Base-by-base conservation (phyloP, 495 filamentous ascomycete species). In the Parmelia sp. region DNA sequence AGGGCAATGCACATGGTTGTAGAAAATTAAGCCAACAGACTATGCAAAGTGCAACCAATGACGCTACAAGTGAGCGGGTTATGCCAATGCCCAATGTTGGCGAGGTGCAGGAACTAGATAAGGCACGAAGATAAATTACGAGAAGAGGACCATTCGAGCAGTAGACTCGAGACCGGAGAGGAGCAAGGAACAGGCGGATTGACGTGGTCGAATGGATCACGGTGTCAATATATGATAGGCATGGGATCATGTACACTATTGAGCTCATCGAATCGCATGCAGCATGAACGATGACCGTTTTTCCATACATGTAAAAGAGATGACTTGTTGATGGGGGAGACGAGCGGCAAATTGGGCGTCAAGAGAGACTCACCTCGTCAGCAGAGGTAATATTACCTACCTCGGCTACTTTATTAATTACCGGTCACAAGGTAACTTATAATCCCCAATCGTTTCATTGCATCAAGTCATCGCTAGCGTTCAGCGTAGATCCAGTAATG, bases 1-100 rank as follows among this genome's bases (percentile, higher is more conserved):
- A 97, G 79, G 55, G 88, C 88, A 75, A 98, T 97, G 74, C 95
- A 98, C 94, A 97, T 98, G 33, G 40, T 82, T 68, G 29, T 14
- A 39, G 42, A 15, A n/a, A 23, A 37, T 62, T 56, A 53, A 60
- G 63, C 37, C 37, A 21, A 35, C 25, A 25, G n/a, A 40, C 51
- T 6, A 14, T 9, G 29, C 29, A 42, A 27, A 57, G 27, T 0
- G 47, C 29, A 63, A 21, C 36, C 35, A 47, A 44, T 19, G 42
- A 17, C 12, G 35, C 7, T 40, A 27, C 36, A 59, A 23, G 17
- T 21, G 51, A 55, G 51, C 6, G 7, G 17, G 33, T 5, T 19
- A 55, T 19, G 29, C 51, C 51, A 55, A 55, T 21, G 21, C 7
- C 29, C 31, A 4, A 33, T 33, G 27, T 7, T 51, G 51, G 27